phyloP scores from a whole-genome alignment of 2,329 filamentous ascomycete species.

The Cryphonectria naterciae region DNA sequence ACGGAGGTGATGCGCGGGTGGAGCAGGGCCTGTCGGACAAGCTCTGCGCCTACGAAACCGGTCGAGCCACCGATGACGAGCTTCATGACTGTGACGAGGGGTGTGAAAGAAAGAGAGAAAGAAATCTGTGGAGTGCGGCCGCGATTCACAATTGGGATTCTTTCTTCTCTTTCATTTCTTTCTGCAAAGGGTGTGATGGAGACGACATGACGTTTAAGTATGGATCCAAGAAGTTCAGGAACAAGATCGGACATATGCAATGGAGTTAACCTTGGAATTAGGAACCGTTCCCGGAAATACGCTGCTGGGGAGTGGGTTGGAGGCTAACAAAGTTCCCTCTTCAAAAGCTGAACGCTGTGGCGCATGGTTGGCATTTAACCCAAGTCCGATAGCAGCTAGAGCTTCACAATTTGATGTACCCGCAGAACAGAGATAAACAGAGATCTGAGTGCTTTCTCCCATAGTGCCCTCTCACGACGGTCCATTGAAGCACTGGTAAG shows the following conservation, averaged over 20 bases:
- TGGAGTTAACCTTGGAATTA: not conserved
- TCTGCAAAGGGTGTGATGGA: not conserved
- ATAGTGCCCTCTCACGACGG: not conserved
- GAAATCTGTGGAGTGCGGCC: not conserved
- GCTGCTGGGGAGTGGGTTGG: not conserved
- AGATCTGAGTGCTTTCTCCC: not conserved
- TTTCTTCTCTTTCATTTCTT: not conserved
- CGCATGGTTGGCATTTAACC: not conserved
- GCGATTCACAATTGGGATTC: not conserved
- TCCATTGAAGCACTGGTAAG: not conserved
- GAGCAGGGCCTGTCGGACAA: conserved; percentile 47
- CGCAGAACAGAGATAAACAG: not conserved
- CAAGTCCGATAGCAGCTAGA: not conserved
- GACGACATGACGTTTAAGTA: not conserved
- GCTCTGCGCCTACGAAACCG: conserved; percentile 47
- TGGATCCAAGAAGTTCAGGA: not conserved
- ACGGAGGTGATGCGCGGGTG: conserved; percentile 44
- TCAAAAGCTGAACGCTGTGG: not conserved
- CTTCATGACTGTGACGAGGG: conserved; percentile 42
- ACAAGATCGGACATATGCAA: not conserved
- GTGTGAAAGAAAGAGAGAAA: not conserved
- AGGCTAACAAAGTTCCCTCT: not conserved
- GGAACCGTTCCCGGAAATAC: not conserved
- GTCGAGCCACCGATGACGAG: conserved; percentile 48
- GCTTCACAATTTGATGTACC: not conserved